Percentiles rank a stretch among this genome's conserved stretches.
These are phyloP conservation scores for Trichoderma virens DNA, from an alignment of 495 filamentous ascomycete species.

Conservation along the genomic window DNA sequence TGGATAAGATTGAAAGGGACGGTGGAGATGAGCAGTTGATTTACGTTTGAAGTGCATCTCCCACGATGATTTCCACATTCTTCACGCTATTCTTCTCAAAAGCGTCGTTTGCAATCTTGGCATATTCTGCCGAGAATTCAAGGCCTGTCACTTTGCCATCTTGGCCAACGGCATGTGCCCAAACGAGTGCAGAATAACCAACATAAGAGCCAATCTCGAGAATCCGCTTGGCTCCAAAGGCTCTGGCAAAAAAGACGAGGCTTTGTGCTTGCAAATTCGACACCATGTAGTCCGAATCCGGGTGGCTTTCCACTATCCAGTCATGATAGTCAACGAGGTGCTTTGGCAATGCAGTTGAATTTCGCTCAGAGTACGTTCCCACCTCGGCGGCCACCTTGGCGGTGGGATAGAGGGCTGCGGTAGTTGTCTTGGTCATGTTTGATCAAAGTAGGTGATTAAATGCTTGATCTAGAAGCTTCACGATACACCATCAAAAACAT, in stretches of 20 bases:
- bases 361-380: constrained; percentile 21
- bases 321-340: constrained; percentile 24
- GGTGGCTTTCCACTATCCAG: constrained; percentile 17
- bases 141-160: constrained; percentile 30
- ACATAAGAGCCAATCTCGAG: constrained; percentile 32
- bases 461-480: not conserved
- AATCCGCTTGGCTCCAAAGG: constrained; percentile 28
- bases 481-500: not conserved
- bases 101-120: constrained; percentile 19
- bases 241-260: constrained; percentile 22
- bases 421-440: constrained; percentile 22
- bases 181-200: constrained; percentile 29
- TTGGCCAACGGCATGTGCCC: constrained; percentile 25
- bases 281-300: constrained; percentile 27
- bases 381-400: constrained; percentile 21
- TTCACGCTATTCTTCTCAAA: constrained; percentile 22
- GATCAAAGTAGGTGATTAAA: not conserved
- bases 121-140: constrained; percentile 25
- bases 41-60: constrained; percentile 29
- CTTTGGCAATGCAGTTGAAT: constrained; percentile 22
- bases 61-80: constrained; percentile 27
- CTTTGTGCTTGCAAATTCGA: constrained; percentile 26
- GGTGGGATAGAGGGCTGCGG: constrained; percentile 25
- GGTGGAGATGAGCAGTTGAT: not conserved
- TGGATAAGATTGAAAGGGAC: not conserved